phyloP scores from a whole-genome alignment of 2,329 filamentous ascomycete genomes.

The Neofusicoccum laricinum region DNA sequence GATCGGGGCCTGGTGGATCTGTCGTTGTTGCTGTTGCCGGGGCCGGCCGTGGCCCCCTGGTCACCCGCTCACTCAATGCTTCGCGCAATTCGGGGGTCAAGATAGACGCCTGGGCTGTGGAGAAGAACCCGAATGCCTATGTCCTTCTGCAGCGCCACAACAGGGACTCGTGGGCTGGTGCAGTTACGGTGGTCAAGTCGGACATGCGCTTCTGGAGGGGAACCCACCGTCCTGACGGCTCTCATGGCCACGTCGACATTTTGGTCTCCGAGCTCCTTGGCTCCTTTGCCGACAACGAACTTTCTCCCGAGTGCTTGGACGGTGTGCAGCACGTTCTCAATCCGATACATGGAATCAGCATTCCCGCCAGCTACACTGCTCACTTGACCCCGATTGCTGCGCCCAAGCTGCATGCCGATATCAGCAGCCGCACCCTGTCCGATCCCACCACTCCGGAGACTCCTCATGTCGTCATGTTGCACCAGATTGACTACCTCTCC shows the following conservation, averaged over 20 bases:
- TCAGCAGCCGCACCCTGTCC: slow-evolving; percentile 57
- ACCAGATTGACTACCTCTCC: slow-evolving; percentile 82
- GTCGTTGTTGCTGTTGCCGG: slow-evolving; percentile 90
- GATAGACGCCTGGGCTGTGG: slow-evolving; percentile 86
- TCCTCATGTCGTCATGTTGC: slow-evolving; percentile 91
- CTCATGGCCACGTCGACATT: slow-evolving; percentile 76
- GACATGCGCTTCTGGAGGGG: slow-evolving; percentile 98
- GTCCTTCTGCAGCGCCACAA: slow-evolving; percentile 90
- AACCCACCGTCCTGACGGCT: slow-evolving; percentile 55
- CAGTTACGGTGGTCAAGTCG: slow-evolving; percentile 85
- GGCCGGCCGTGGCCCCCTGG: slow-evolving; percentile 86
- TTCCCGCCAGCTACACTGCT: slow-evolving; percentile 89
- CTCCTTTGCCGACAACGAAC: slow-evolving; percentile 94
- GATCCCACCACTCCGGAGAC: slow-evolving; percentile 79
- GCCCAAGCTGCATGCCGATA: slow-evolving; percentile 79
- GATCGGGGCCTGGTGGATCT: slow-evolving; percentile 65
- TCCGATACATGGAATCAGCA: slow-evolving; percentile 80
- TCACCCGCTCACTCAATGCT: slow-evolving; percentile 80
- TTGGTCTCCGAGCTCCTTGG: slow-evolving; percentile 90
- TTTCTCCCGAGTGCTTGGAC: slow-evolving; percentile 94
- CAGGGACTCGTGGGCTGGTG: slow-evolving; percentile 69
- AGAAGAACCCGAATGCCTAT: slow-evolving; percentile 98
- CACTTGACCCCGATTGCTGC: slow-evolving; percentile 90
- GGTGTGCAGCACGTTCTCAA: slow-evolving; percentile 90
- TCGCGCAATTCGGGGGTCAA: slow-evolving; percentile 71